A percentile compares a stretch with the other conserved stretches of the same genome.
phyloP scores from a whole-genome alignment of 805 yeast species.

The Pichia pseudocactophila region DNA sequence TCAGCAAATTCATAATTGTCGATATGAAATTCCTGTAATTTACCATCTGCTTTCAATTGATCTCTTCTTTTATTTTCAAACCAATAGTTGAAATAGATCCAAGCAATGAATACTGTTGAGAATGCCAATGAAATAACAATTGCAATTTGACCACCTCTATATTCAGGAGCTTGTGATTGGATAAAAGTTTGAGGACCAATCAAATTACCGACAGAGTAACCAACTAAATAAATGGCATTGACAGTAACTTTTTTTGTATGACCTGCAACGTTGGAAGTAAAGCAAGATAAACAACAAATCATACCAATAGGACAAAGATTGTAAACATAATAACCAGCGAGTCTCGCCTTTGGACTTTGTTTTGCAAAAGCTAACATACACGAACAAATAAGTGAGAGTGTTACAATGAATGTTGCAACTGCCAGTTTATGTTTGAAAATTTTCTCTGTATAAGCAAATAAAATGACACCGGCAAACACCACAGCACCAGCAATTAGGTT shows the following conservation, averaged over 20 bases:
- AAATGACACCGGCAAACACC: slow-evolving; percentile 27
- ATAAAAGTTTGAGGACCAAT: slow-evolving; percentile 68
- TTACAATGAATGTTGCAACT: slow-evolving; percentile 15
- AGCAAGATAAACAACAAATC: slow-evolving; percentile 29
- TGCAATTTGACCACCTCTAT: slow-evolving; percentile 40
- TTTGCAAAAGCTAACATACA: slow-evolving; percentile 19
- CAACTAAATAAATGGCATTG: slow-evolving; percentile 50
- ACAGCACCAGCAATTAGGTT: slow-evolving; percentile 25
- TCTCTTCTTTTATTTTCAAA: slow-evolving; percentile 14
- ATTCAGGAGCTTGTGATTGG: slow-evolving; percentile 46
- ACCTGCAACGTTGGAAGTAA: slow-evolving; percentile 54
- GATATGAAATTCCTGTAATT: slow-evolving; percentile 1
- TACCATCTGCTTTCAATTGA: slow-evolving; percentile 6
- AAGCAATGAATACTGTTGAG: slow-evolving; percentile 14
- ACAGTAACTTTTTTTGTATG: slow-evolving; percentile 62
- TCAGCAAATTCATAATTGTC: slow-evolving; percentile 9
- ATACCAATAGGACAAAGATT: slow-evolving; percentile 1
- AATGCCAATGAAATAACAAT: slow-evolving; percentile 28
- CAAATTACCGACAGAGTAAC: slow-evolving; percentile 59
- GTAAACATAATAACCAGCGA: slow-evolving; percentile 15
- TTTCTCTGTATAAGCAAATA: slow-evolving; percentile 22
- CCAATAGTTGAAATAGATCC: slow-evolving; percentile 15
- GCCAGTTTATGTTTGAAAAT: slow-evolving; percentile 20
- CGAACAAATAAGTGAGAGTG: slow-evolving; percentile 8
- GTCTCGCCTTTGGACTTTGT: slow-evolving; percentile 13